A percentile compares a stretch with the other conserved stretches of the same genome.
These are phyloP conservation scores for Sinapis alba DNA, from an alignment of 441 rosid species.

Conservation along the genomic window DNA sequence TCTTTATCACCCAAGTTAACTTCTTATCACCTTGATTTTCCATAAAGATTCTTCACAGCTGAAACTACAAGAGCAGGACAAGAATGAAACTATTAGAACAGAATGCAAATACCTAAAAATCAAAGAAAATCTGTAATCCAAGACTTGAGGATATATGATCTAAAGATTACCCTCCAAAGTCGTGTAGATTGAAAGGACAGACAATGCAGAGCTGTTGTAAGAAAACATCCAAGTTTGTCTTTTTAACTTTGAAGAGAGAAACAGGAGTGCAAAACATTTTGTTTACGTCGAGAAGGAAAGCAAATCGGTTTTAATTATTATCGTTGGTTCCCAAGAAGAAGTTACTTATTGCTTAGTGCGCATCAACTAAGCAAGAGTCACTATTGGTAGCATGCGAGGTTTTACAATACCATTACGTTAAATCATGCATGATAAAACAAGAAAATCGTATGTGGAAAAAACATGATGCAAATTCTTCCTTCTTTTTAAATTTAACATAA, in stretches of 20 bases:
- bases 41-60: not conserved
- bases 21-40: not conserved
- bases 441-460: not conserved
- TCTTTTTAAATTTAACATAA: not conserved
- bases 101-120: not conserved
- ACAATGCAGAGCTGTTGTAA: not conserved
- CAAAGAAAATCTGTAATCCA: not conserved
- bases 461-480: not conserved
- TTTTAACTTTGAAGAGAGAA: not conserved
- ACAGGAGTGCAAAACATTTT: not conserved
- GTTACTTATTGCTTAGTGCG: not conserved
- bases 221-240: not conserved
- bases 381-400: slow-evolving; percentile 4
- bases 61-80: not conserved
- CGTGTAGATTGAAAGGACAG: not conserved
- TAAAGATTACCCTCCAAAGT: not conserved
- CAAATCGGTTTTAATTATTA: not conserved
- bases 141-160: not conserved
- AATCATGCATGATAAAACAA: not conserved
- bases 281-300: not conserved
- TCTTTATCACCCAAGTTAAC: not conserved
- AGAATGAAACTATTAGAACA: not conserved
- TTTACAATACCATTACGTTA: not conserved
- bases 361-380: not conserved
- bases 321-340: not conserved